These are phyloP conservation scores for Vicia faba DNA, from an alignment of 306 rosid species.

Conservation along the genomic window DNA sequence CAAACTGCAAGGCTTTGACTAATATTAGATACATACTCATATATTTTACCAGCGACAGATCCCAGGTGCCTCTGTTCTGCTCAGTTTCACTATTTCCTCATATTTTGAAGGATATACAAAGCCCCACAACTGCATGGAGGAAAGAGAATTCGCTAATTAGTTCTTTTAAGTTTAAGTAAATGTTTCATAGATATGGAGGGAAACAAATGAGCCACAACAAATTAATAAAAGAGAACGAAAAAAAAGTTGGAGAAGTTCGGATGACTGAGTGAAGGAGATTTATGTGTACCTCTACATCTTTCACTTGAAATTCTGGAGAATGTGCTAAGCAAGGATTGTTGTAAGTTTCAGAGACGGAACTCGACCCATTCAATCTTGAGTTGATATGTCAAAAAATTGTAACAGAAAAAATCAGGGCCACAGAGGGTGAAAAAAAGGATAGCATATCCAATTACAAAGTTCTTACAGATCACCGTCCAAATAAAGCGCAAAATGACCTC, in stretches of 20 bases:
- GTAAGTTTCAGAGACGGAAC: slow-evolving; percentile 83
- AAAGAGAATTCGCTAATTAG: slow-evolving; percentile 13
- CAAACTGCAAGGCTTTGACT: slow-evolving; percentile 32
- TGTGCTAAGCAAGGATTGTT: slow-evolving; percentile 91
- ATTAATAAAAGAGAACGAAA: background rate
- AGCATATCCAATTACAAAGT: slow-evolving; percentile 6
- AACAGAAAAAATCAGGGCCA: slow-evolving; percentile 12
- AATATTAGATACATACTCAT: background rate
- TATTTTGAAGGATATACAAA: slow-evolving; percentile 80
- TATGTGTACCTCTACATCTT: slow-evolving; percentile 79
- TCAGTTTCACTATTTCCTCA: slow-evolving; percentile 73
- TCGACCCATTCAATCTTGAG: slow-evolving; percentile 82
- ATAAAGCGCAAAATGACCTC: slow-evolving; percentile 85
- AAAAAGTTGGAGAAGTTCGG: background rate
- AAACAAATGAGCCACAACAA: slow-evolving; percentile 20
- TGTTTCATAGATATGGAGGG: slow-evolving; percentile 16
- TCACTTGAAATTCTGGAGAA: slow-evolving; percentile 79
- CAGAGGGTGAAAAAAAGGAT: background rate
- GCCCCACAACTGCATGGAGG: slow-evolving; percentile 83
- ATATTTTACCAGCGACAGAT: slow-evolving; percentile 73
- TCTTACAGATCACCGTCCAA: slow-evolving; percentile 92
- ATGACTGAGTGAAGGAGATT: slow-evolving; percentile 10
- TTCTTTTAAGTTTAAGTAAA: background rate
- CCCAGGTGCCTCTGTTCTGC: slow-evolving; percentile 81
- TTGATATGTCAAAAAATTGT: background rate